Base-by-base conservation (phyloP, 345 rosid species). In the Heritiera littoralis region DNA sequence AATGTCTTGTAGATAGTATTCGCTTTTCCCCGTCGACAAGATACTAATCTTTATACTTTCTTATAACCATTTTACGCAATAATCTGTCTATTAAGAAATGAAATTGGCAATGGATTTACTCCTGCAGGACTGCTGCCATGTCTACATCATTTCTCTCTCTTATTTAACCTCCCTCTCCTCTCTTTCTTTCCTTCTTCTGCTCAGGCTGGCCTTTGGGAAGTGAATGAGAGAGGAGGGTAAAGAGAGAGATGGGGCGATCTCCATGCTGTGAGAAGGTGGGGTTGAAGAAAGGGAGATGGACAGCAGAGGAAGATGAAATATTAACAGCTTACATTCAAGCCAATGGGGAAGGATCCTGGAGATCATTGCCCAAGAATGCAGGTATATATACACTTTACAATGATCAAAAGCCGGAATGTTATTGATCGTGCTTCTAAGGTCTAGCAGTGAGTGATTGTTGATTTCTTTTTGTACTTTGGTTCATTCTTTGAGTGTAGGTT, bases 221-320 rank as follows among this genome's bases (percentile, higher is more conserved):
- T 8, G 5, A 35, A 61, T 46, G 52, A 23, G 28, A 23, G 7
- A 38, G 20, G 28, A 28, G 54, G 18, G 17, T 9, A 12, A 9
- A 18, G 60, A 49, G 10, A 30, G n/a, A 55, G 8, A 95, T 93
- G 98, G 98, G 97, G 76, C 92, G 98, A 63, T 86, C 97, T 13
- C 95, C 98, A 2, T 95, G 98, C 71, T 95, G 98, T 82, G 95
- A 90, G 86, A 93, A 95, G 73, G 87, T 90, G 4, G 98, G 98
- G 66, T 78, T 95, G 80, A 95, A 87, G 89, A 90, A 76, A 80
- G 98, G 98, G 15, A 88, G 97, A 83, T 95, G 98, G 98, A 92
- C 95, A 0, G 82, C 89, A 0, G 95, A 92, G 78, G 98, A 95
- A 88, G 98, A 95, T 82, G 84, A 86, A 80, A 81, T 87, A 32